Conservation (phyloP, 305 asterid species). For the Plantago lanceolata region DNA sequence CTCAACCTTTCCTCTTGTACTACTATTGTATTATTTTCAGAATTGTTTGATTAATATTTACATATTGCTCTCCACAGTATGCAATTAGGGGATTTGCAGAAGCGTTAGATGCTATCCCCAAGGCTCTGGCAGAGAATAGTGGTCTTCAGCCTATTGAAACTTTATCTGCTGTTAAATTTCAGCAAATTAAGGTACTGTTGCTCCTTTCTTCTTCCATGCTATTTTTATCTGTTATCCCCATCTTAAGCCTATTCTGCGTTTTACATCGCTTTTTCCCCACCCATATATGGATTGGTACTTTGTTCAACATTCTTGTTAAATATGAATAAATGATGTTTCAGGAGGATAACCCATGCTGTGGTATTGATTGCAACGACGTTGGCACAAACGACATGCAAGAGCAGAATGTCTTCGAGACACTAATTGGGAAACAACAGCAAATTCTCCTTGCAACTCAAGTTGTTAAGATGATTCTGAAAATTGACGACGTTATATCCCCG, state of each 20-base stretch:
- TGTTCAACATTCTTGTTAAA: neutral
- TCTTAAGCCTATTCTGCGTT: no score
- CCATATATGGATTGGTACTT: no score
- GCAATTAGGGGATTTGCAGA: constrained; percentile 92
- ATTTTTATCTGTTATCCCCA: no score
- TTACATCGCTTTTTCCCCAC: no score
- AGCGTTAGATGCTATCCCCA: constrained; percentile 85
- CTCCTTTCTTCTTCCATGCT: no score
- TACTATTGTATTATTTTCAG: neutral
- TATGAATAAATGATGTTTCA: constrained; percentile 23
- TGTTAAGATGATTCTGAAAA: constrained; percentile 91
- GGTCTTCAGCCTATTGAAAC: constrained; percentile 93
- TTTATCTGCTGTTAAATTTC: constrained; percentile 75
- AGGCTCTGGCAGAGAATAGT: constrained; percentile 96
- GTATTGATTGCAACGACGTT: constrained; percentile 79
- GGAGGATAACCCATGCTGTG: constrained; percentile 71
- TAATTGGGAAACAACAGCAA: constrained; percentile 95
- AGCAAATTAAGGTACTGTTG: constrained; percentile 71
- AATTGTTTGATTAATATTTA: constrained; percentile 12
- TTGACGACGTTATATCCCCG: constrained; percentile 85
- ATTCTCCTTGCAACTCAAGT: constrained; percentile 89
- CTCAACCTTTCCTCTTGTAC: neutral
- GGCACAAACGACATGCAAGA: constrained; percentile 89
- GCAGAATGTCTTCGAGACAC: constrained; percentile 77
- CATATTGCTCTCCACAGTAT: constrained; percentile 43